Percentiles rank a stretch among this genome's conserved stretches.
Conservation (phyloP, 2,329 filamentous ascomycete genomes). For the Hypoxylon rubiginosum region DNA sequence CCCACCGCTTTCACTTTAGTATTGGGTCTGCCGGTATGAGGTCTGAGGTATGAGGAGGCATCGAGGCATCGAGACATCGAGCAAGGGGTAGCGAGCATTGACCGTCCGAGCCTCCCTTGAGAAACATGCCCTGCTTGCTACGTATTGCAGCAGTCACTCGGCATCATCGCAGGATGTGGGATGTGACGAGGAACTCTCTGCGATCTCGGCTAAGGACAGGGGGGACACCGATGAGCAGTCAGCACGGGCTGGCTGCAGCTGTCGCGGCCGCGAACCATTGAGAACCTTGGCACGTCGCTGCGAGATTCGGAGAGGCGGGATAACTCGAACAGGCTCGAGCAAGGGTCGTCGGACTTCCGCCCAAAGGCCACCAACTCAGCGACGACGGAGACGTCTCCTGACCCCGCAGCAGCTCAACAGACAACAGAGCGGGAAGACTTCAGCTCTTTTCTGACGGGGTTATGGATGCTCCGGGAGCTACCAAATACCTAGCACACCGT, state of each 20-base stretch:
- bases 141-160: conserved; percentile 1
- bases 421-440: conserved; percentile 13
- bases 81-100: background rate
- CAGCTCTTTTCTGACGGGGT: conserved; percentile 21
- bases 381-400: conserved; percentile 7
- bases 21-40: background rate
- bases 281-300: conserved; percentile 10
- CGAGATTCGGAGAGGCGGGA: conserved; percentile 27
- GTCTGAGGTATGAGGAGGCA: background rate
- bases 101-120: background rate
- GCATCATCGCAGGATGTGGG: conserved; percentile 13
- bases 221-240: background rate
- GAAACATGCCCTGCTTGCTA: background rate
- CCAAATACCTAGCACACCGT: conserved; percentile 31
- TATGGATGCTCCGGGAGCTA: conserved; percentile 8
- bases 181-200: conserved; percentile 16
- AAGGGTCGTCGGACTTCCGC: conserved; percentile 6
- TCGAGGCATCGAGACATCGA: background rate
- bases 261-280: conserved; percentile 6
- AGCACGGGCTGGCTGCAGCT: background rate
- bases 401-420: background rate
- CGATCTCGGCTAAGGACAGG: conserved; percentile 29
- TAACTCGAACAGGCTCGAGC: conserved; percentile 1
- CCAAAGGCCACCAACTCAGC: background rate
- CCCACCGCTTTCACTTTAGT: background rate